These are phyloP conservation scores for Starmerella apis DNA, from an alignment of 805 yeast genomes.

Conservation along the genomic window DNA sequence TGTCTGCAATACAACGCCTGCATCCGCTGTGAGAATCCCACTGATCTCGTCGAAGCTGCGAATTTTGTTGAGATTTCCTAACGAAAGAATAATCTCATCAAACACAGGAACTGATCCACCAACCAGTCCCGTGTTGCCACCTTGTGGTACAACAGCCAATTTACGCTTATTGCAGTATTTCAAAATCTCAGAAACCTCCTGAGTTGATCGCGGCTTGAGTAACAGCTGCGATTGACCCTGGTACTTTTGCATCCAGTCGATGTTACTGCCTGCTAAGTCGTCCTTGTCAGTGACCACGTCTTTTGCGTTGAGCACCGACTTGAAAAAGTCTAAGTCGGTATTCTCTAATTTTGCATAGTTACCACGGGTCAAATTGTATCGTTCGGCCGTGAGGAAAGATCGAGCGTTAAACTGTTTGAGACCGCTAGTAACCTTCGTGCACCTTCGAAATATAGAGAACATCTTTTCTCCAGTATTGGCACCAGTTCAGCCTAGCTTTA, in stretches of 20 bases:
- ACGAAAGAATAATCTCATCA: constrained; percentile 71
- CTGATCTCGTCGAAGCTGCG: constrained; percentile 69
- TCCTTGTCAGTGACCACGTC: constrained; percentile 42
- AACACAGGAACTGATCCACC: constrained; percentile 90
- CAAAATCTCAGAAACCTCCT: constrained; percentile 64
- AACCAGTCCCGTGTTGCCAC: constrained; percentile 92
- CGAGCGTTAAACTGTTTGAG: background rate
- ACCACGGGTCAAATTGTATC: constrained; percentile 46
- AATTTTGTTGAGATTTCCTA: constrained; percentile 60
- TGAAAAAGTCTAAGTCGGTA: constrained; percentile 53
- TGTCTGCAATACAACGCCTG: constrained; percentile 75
- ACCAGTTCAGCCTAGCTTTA: background rate
- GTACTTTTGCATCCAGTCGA: constrained; percentile 91
- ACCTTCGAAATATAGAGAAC: background rate
- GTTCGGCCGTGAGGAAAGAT: constrained; percentile 48
- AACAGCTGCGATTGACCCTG: constrained; percentile 71
- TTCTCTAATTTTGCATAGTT: constrained; percentile 44
- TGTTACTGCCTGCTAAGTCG: constrained; percentile 63
- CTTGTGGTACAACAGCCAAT: constrained; percentile 87
- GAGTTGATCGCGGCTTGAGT: constrained; percentile 67
- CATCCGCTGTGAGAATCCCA: constrained; percentile 78
- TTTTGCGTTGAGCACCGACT: constrained; percentile 38
- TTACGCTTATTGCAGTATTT: constrained; percentile 67
- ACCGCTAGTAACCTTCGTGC: background rate
- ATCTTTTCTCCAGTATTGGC: background rate